Base-by-base conservation (phyloP, 192 early-diverging fungal species). In the Mortierella alpina region DNA sequence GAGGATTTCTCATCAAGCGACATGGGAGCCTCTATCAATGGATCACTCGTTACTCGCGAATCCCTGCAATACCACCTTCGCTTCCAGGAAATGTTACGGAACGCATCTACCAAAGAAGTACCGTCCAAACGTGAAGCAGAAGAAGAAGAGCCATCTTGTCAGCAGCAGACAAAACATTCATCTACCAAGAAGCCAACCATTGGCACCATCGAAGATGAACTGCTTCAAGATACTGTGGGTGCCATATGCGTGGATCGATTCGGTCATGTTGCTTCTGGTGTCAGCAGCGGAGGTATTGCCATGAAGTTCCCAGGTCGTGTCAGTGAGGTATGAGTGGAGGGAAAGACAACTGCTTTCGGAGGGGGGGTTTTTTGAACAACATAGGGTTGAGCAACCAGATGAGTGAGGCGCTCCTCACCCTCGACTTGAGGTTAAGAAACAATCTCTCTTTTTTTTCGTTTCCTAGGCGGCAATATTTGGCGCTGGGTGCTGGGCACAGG, bases 221-320 rank as follows among this genome's bases (percentile, higher is more conserved):
- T 59, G 12, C 71, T 86, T 17, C 83, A 89, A 50, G 96, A 97
- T 64, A 98, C 96, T n/a, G 95, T 98, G 4, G 96, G 96, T 1
- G 94, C 93, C 0, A 89, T 98, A 57, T 92, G 90, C 58, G 78
- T 95, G 5, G 94, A 95, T 66, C 15, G 15, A 6, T 23, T 59
- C 10, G 95, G 94, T 8, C 83, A 86, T 55, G 75, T 95, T 15
- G 87, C 90, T 0, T 82, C 94, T 2, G 94, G 92, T 3, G 95
- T 97, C 1, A 94, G 92, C 72, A 94, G 92, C 57, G 96, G 96
- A 22, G 96, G 96, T 0, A 95, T 97, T 60, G 89, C 92, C 2
- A 85, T 97, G 22, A 98, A 97, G 68, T 83, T 85, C 17, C 91
- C 94, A 0, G 96, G 96, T 2, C 84, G 96, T 7, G 84, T 98